Conservation (phyloP, 1,139 yeast species). For the Suhomyces coccinellae region DNA sequence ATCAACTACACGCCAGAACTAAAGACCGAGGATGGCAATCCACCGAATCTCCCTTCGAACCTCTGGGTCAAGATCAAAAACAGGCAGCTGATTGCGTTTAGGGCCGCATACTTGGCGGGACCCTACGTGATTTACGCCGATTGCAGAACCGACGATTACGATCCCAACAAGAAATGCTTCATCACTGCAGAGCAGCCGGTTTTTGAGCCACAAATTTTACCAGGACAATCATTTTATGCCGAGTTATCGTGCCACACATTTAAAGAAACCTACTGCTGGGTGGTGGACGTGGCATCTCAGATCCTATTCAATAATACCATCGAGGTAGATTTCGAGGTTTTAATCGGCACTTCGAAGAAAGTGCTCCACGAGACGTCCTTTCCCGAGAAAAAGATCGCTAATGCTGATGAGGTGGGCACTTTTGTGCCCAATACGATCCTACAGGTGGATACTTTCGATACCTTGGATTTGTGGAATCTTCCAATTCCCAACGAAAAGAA, state of each 20-base stretch:
- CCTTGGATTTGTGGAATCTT: slow-evolving; percentile 72
- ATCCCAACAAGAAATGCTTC: slow-evolving; percentile 52
- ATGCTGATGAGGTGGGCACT: slow-evolving; percentile 35
- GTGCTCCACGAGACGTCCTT: slow-evolving; percentile 40
- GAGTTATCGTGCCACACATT: slow-evolving; percentile 26
- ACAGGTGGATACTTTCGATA: slow-evolving; percentile 55
- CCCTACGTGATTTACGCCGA: slow-evolving; percentile 90
- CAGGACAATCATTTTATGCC: slow-evolving; percentile 28
- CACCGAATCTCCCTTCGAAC: slow-evolving; percentile 23
- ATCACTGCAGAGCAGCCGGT: slow-evolving; percentile 68
- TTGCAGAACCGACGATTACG: slow-evolving; percentile 64
- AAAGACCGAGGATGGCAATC: slow-evolving; percentile 5
- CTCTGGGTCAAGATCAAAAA: slow-evolving; percentile 71
- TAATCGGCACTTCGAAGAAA: slow-evolving; percentile 54
- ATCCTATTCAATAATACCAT: slow-evolving; percentile 73
- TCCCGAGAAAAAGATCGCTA: slow-evolving; percentile 26
- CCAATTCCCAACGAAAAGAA: slow-evolving; percentile 46
- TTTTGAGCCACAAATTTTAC: slow-evolving; percentile 62
- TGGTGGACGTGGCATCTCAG: slow-evolving; percentile 83
- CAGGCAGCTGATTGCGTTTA: slow-evolving; percentile 66
- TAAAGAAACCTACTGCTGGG: slow-evolving; percentile 59
- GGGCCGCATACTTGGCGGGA: slow-evolving; percentile 90
- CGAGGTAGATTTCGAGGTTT: slow-evolving; percentile 67
- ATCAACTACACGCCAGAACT: slow-evolving; percentile 34
- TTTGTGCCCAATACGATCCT: slow-evolving; percentile 23